Conservation (phyloP, 805 yeast genomes). For the Saccharomycopsis sp. region DNA sequence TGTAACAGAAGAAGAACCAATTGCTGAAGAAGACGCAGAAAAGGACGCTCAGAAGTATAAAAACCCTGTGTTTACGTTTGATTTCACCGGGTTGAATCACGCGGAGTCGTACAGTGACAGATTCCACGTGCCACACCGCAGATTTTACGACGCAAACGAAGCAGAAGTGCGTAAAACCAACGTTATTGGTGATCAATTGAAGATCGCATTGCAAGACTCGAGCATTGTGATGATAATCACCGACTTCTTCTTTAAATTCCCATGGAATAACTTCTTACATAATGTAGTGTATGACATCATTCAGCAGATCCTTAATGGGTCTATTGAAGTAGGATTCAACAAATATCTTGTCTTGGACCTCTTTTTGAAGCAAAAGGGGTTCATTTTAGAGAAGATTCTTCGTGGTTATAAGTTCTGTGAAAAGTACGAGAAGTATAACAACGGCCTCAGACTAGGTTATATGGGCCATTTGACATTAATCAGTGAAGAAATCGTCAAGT, state of each 20-base stretch:
- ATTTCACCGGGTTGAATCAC: constrained; percentile 9
- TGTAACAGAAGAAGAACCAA: constrained; percentile 11
- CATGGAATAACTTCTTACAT: constrained; percentile 83
- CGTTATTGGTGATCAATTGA: constrained; percentile 66
- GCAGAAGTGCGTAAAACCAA: constrained; percentile 44
- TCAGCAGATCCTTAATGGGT: constrained; percentile 76
- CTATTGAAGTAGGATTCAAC: constrained; percentile 66
- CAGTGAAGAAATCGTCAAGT: constrained; percentile 85
- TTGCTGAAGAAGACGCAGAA: constrained; percentile 22
- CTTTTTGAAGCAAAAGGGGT: constrained; percentile 43
- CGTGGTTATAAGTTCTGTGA: constrained; percentile 56
- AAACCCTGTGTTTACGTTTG: constrained; percentile 24
- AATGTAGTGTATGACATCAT: constrained; percentile 80
- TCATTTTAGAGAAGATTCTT: constrained; percentile 55
- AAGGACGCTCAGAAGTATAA: constrained; percentile 20
- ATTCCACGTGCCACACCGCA: constrained; percentile 25
- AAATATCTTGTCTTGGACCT: constrained; percentile 55
- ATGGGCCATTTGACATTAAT: constrained; percentile 66
- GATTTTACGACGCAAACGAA: constrained; percentile 23
- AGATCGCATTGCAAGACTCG: constrained; percentile 62
- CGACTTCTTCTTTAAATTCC: constrained; percentile 62
- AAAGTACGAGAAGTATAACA: constrained; percentile 52
- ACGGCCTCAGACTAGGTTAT: constrained; percentile 72
- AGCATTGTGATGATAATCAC: constrained; percentile 52
- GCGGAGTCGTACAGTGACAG: constrained; percentile 25